Conservation (phyloP, 2,329 filamentous ascomycete species). For the Fusarium circinatum region DNA sequence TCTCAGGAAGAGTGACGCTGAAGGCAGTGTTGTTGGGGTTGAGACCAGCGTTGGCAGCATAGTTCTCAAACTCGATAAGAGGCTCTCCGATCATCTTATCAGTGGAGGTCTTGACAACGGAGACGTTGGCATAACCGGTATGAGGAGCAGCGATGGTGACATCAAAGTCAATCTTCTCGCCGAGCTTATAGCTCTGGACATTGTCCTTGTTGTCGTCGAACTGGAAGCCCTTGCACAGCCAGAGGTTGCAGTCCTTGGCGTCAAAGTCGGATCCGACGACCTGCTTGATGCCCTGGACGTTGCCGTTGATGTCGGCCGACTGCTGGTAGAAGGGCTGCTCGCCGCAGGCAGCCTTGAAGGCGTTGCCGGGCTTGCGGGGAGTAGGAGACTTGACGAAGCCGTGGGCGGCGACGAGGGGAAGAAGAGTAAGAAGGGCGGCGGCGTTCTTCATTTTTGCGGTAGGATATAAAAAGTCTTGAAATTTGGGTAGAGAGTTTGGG, state of each 20-base stretch:
- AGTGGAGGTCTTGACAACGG: constrained; percentile 63
- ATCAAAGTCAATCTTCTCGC: constrained; percentile 56
- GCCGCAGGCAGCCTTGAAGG: constrained; percentile 58
- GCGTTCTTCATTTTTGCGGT: constrained; percentile 39
- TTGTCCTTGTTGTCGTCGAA: constrained; percentile 57
- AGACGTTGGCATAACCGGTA: constrained; percentile 64
- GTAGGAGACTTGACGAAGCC: constrained; percentile 56
- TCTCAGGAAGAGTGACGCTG: constrained; percentile 63
- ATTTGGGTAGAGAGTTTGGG: too few species aligned
- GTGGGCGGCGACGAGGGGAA: constrained; percentile 53
- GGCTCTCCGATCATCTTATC: constrained; percentile 63
- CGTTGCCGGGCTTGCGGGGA: constrained; percentile 54
- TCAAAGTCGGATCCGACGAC: constrained; percentile 42
- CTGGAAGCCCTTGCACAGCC: constrained; percentile 59
- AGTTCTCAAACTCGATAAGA: constrained; percentile 65
- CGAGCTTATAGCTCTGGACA: constrained; percentile 55
- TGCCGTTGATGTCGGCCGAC: constrained; percentile 50
- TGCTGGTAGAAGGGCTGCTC: constrained; percentile 51
- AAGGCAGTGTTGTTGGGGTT: constrained; percentile 60
- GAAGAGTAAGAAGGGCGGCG: constrained; percentile 38
- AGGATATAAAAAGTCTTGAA: neutral
- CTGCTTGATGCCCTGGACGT: constrained; percentile 51
- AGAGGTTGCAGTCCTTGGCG: constrained; percentile 51
- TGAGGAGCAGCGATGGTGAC: constrained; percentile 57
- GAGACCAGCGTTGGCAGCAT: constrained; percentile 58